phyloP scores from a whole-genome alignment of 352 stramenopile genomes.

The Pythium aristosporum region DNA sequence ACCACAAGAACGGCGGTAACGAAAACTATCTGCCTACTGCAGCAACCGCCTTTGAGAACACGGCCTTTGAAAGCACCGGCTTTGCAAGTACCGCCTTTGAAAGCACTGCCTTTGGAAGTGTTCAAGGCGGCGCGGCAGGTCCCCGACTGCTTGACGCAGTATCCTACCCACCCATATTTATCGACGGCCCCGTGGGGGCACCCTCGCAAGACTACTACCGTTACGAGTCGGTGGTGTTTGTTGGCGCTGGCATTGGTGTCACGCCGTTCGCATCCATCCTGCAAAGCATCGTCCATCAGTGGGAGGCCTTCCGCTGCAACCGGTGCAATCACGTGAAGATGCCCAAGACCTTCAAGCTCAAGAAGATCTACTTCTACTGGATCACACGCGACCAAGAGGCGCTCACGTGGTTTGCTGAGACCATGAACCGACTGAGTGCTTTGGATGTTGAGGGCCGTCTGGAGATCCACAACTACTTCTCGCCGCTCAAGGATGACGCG shows the following conservation, averaged over 20 bases:
- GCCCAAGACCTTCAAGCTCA: slow-evolving; percentile 58
- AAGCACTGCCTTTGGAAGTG: too few species aligned
- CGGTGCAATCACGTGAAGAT: slow-evolving; percentile 58
- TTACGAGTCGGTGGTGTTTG: slow-evolving; percentile 62
- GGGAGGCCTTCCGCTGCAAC: slow-evolving; percentile 53
- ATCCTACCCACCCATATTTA: slow-evolving; percentile 36
- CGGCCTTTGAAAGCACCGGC: too few species aligned
- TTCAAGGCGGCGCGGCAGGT: too few species aligned
- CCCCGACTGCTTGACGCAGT: neutral
- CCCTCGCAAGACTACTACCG: slow-evolving; percentile 63
- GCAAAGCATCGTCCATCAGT: slow-evolving; percentile 68
- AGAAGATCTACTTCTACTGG: slow-evolving; percentile 73
- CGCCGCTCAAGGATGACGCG: neutral
- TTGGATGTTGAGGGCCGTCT: neutral
- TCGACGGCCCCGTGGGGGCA: slow-evolving; percentile 61
- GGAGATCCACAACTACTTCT: slow-evolving; percentile 6
- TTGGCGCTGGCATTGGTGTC: slow-evolving; percentile 69
- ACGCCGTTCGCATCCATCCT: slow-evolving; percentile 77
- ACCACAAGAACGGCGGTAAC: too few species aligned
- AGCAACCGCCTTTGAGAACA: too few species aligned
- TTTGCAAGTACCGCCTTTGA: too few species aligned
- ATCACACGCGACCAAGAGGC: slow-evolving; percentile 2
- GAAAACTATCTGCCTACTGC: too few species aligned
- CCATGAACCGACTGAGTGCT: slow-evolving; percentile 5
- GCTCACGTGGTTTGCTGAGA: slow-evolving; percentile 4